Base-by-base conservation (phyloP, 352 stramenopile genomes). In the Vaucheria bursata region DNA sequence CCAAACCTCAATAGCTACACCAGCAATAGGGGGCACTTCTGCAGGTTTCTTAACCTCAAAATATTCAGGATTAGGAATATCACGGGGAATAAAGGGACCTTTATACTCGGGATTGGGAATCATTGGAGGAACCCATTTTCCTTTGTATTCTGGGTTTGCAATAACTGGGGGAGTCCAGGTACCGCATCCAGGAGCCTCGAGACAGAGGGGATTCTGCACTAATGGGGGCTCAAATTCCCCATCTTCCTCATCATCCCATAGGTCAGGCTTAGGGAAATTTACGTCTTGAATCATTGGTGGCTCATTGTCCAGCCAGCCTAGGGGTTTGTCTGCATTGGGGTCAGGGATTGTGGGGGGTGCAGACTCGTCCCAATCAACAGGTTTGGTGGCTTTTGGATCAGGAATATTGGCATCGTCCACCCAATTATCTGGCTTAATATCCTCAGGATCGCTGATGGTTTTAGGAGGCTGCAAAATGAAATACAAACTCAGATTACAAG, bases 291-390 rank as follows among this genome's bases (percentile, higher is more conserved):
- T 96, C 77, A 91, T 87, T 33, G 89, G 82, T 8, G 89, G 31
- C 45, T 80, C 88, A 65, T 97, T 90, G 25, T 97, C 92, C 12
- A 96, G 79, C 93, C 93, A 97, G 33, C 89, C 91, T 8, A 85
- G 86, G 1, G 93, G 93, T 85, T 96, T 96, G n/a, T 86, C 80
- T 0, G 91, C 91, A 1, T 74, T n/a, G 40, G 65, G 25, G 65
- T 97, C 93, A 5, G 85, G 85, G 68, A 97, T 95, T 0, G 83
- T 89, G 5, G 85, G 83, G 0, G 93, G 93, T 0, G 88, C 40
- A 32, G 95, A 90, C 69, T 97, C 92, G 52, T 97, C 92, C 92
- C 92, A 97, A 84, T 97, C 92, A 68, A 94, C 89, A 0, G 92
- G 92, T 73, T 94, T 93, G 0, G 77, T 33, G 25, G 91, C 87